Evolutionary conservation across 2,329 filamentous ascomycete species (phyloP).

Genomic region (Hymenoscyphus scutula): DNA sequence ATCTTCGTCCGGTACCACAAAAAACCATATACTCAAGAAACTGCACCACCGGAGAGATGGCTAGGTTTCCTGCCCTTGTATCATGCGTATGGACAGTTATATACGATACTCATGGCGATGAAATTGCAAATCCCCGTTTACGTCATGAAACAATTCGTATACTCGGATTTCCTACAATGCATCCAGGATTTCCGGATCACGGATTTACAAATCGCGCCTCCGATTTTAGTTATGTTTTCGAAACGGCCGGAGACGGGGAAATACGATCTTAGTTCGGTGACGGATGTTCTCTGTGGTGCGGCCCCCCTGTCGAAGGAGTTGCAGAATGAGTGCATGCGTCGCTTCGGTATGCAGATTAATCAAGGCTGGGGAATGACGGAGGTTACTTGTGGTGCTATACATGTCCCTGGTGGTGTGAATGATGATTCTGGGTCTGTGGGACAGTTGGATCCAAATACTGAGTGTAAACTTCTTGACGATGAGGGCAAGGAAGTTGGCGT

Average conservation of each 20-base stretch:
- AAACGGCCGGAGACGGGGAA: conserved; percentile 52
- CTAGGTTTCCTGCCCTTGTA: conserved; percentile 65
- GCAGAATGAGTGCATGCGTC: conserved; percentile 38
- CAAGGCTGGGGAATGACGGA: conserved; percentile 65
- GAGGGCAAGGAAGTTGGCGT: conserved; percentile 39
- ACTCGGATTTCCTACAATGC: conserved; percentile 49
- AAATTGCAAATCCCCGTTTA: conserved; percentile 49
- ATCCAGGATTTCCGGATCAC: conserved; percentile 54
- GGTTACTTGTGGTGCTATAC: conserved; percentile 44
- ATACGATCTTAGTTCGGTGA: conserved; percentile 52
- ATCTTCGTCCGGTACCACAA: conserved; percentile 45
- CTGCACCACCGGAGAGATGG: conserved; percentile 47
- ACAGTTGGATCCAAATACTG: conserved; percentile 50
- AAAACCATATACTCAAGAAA: conserved; percentile 38
- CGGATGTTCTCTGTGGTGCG: conserved; percentile 49
- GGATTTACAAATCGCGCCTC: conserved; percentile 53
- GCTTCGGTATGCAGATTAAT: conserved; percentile 41
- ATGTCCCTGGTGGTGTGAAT: conserved; percentile 36
- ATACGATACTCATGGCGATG: conserved; percentile 48
- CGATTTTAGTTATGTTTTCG: conserved; percentile 57
- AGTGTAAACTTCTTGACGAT: conserved; percentile 42
- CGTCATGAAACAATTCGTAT: conserved; percentile 56
- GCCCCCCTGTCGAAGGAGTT: conserved; percentile 48
- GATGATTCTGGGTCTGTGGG: conserved; percentile 50
- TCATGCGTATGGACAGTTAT: conserved; percentile 57